These are phyloP conservation scores for Lomentospora prolificans DNA, from an alignment of 2,329 filamentous ascomycete species.

Conservation along the genomic window DNA sequence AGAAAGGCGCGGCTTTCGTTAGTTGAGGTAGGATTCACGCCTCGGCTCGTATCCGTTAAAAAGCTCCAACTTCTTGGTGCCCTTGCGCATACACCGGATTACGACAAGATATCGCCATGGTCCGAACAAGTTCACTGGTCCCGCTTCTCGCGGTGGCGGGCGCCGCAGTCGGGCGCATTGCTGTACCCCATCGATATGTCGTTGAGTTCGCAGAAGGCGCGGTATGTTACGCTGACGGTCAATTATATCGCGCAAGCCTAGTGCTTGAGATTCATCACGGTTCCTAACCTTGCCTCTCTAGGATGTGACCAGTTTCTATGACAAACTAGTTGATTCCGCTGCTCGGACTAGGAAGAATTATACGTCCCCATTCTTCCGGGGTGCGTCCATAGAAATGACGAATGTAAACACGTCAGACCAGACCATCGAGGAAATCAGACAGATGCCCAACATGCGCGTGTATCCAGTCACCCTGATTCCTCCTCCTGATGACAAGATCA, in stretches of 20 bases:
- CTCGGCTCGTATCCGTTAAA: not conserved
- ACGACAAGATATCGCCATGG: constrained; percentile 22
- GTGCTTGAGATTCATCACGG: no score
- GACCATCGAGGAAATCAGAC: constrained; percentile 28
- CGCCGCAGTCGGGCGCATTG: constrained; percentile 16
- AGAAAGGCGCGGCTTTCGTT: not conserved
- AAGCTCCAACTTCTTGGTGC: not conserved
- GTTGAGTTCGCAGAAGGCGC: constrained; percentile 41
- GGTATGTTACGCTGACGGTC: constrained; percentile 24
- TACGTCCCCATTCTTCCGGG: constrained; percentile 42
- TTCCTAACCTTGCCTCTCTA: no score
- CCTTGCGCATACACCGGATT: not conserved
- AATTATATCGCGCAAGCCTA: no score
- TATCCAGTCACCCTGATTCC: constrained; percentile 38
- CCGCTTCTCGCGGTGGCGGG: constrained; percentile 25
- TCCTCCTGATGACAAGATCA: constrained; percentile 30
- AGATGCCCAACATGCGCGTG: constrained; percentile 35
- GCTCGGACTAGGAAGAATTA: constrained; percentile 34
- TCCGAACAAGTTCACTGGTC: constrained; percentile 22
- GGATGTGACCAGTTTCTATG: constrained; percentile 31
- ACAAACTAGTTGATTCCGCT: constrained; percentile 27
- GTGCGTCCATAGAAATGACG: constrained; percentile 42
- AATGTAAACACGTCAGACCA: constrained; percentile 33
- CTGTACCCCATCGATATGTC: constrained; percentile 39
- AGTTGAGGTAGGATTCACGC: not conserved